Evolutionary conservation across 2,329 filamentous ascomycete genomes (phyloP), one percentile per base, ranked within the genome.

Genomic region (Drechslerella coelobrocha): DNA sequence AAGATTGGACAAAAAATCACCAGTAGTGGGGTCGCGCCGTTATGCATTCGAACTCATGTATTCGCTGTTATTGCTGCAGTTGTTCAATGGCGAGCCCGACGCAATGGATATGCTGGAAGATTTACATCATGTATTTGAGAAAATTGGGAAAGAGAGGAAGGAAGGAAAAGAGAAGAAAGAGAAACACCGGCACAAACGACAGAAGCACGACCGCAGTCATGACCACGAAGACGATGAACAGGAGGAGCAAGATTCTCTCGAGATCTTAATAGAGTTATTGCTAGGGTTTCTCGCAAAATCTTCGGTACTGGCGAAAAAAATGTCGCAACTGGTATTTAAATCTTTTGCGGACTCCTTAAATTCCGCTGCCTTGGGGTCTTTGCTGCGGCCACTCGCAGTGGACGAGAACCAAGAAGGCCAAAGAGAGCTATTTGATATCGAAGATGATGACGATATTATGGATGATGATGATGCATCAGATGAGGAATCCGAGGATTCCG

Each of bases 61-160:
- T 77, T 88, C 91, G 0, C 84, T 97, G 56, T 89, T 91, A 0
- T 85, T 97, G 12, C 83, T 97, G 61, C 91, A 97, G 78, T 84
- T 96, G 7, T 96, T 96, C 80, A 92, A 93, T 76, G 90, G 91
- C 23, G 92, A 96, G 68, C 83, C 89, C 0, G 94, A 97, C 77
- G 90, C 92, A 0, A 84, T 96, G 14, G 72, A 73, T 10, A 72
- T 76, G 26, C 73, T 76, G 0, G 74, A 76, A 8, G 75, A 76
- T 17, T 60, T 76, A 12, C 63, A 74, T 27, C 48, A 74, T 1
- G 73, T 74, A 31, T 75, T 75, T 41, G 63, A 75, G n/a, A 75
- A 73, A 41, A 72, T 76, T 23, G 72, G 56, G 24, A 63, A 57
- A 27, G 53, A 53, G 7, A 53, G 52, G 14, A 62, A 61, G 9